Evolutionary conservation across 805 yeast genomes (phyloP).

Genomic region (Ogataea corticis): DNA sequence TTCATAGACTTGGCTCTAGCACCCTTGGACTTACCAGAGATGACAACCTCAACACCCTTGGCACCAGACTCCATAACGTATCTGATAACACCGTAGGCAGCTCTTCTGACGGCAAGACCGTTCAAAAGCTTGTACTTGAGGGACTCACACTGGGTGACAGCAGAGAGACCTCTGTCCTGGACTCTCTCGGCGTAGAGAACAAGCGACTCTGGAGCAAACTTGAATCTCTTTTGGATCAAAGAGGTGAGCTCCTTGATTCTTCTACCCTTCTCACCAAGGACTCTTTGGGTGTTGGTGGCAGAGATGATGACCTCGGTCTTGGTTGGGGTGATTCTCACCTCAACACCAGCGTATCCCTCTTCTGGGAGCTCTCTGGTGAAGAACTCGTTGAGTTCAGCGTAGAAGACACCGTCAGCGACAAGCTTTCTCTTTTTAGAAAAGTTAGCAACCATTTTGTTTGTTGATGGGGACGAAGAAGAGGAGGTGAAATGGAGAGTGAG

Average conservation of each 20-base stretch:
- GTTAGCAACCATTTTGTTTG: slow-evolving; percentile 39
- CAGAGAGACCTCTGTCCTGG: slow-evolving; percentile 98
- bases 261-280: slow-evolving; percentile 99
- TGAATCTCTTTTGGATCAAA: slow-evolving; percentile 98
- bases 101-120: slow-evolving; percentile 99
- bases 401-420: slow-evolving; percentile 99
- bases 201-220: slow-evolving; percentile 88
- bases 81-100: slow-evolving; percentile 99
- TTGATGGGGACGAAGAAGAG: background rate
- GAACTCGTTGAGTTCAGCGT: slow-evolving; percentile 99
- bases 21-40: slow-evolving; percentile 99
- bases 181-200: slow-evolving; percentile 98
- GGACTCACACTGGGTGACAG: slow-evolving; percentile 99
- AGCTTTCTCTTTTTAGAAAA: slow-evolving; percentile 98
- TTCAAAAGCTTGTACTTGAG: slow-evolving; percentile 95
- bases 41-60: slow-evolving; percentile 99
- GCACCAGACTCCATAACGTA: slow-evolving; percentile 99
- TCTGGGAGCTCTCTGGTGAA: slow-evolving; percentile 99
- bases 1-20: slow-evolving; percentile 99
- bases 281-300: slow-evolving; percentile 98
- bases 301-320: slow-evolving; percentile 98
- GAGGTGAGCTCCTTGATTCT: slow-evolving; percentile 98
- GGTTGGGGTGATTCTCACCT: slow-evolving; percentile 97
- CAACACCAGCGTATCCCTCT: slow-evolving; percentile 99
- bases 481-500: background rate